A percentile compares a stretch with the other conserved stretches of the same genome.
Evolutionary conservation across 805 yeast species (phyloP).

Genomic region (Ogataea parapolymorpha): DNA sequence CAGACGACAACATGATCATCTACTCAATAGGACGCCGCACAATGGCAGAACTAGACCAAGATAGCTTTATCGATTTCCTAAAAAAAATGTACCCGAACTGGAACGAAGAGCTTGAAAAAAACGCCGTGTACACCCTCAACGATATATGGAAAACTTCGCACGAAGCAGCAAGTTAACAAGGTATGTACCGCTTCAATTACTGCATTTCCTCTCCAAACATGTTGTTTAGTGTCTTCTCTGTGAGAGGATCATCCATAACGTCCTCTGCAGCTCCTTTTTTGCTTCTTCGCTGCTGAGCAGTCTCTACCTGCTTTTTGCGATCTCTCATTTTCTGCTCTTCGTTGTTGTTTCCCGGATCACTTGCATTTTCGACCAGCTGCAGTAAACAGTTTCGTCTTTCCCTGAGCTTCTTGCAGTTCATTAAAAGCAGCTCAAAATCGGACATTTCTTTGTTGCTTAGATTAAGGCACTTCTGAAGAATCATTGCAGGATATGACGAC

Average conservation of each 20-base stretch:
- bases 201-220: constrained; percentile 45
- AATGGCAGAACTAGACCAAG: constrained; percentile 25
- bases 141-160: constrained; percentile 19
- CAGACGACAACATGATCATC: constrained; percentile 25
- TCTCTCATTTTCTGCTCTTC: constrained; percentile 35
- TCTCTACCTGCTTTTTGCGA: constrained; percentile 54
- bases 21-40: constrained; percentile 31
- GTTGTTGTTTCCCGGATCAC: constrained; percentile 45
- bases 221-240: constrained; percentile 62
- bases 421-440: constrained; percentile 60
- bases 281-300: constrained; percentile 44
- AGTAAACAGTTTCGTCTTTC: constrained; percentile 79
- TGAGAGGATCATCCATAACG: constrained; percentile 67
- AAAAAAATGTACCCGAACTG: constrained; percentile 26
- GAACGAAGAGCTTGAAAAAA: constrained; percentile 28
- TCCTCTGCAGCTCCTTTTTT: constrained; percentile 36
- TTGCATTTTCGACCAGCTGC: constrained; percentile 62
- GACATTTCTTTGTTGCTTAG: constrained; percentile 55
- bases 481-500: constrained; percentile 64
- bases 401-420: constrained; percentile 62
- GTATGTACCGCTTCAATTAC: background rate
- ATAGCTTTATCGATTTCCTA: constrained; percentile 25
- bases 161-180: background rate
- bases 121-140: constrained; percentile 25
- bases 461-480: constrained; percentile 49